Conservation (phyloP, 225 moss, liverwort and hornwort genomes). For the Marchantia paleacea region DNA sequence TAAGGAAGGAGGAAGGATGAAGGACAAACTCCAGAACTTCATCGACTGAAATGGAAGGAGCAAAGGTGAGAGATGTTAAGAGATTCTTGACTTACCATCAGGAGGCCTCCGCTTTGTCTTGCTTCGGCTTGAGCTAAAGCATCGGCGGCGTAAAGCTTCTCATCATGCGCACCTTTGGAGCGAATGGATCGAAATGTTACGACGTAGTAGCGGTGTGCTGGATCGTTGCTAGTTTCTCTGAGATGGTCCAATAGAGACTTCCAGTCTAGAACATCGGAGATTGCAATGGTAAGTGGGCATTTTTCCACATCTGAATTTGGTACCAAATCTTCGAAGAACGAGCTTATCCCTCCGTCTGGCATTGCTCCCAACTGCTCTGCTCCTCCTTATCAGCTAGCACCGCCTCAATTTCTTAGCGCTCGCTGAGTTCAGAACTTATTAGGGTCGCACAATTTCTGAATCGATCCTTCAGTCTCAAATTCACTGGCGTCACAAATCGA, state of each 20-base stretch:
- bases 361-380: slow-evolving; percentile 17
- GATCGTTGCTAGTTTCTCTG: slow-evolving; percentile 12
- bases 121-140: slow-evolving; percentile 75
- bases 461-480: too few species aligned
- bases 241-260: slow-evolving; percentile 42
- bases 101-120: slow-evolving; percentile 62
- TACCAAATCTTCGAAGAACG: slow-evolving; percentile 45
- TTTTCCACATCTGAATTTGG: slow-evolving; percentile 58
- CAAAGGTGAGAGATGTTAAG: not conserved
- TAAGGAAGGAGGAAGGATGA: not conserved
- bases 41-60: too few species aligned
- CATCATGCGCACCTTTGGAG: slow-evolving; percentile 47
- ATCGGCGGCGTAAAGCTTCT: slow-evolving; percentile 65
- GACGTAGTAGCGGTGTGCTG: slow-evolving; percentile 39
- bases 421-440: too few species aligned
- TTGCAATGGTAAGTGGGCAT: slow-evolving; percentile 59
- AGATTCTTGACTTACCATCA: slow-evolving; percentile 46
- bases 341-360: slow-evolving; percentile 26
- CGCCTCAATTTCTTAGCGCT: too few species aligned
- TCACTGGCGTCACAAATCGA: too few species aligned
- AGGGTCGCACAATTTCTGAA: too few species aligned
- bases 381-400: not conserved
- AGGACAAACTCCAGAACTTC: too few species aligned
- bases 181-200: slow-evolving; percentile 80
- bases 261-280: slow-evolving; percentile 66